phyloP scores from a whole-genome alignment of 495 filamentous ascomycete genomes.

The Parathielavia appendiculata region DNA sequence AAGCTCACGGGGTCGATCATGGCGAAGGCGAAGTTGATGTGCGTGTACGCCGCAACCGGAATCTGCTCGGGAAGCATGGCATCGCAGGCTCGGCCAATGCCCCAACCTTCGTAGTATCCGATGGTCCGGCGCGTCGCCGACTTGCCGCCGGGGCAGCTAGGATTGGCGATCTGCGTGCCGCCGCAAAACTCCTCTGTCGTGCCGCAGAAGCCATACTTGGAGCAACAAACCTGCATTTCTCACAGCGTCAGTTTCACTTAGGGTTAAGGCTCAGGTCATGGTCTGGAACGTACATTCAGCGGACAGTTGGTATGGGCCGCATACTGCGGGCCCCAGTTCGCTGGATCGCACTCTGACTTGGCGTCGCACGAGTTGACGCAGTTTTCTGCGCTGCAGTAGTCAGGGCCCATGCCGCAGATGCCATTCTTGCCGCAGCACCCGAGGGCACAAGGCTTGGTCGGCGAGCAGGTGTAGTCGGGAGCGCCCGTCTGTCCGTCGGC shows the following conservation, averaged over 20 bases:
- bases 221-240: constrained; percentile 28
- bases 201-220: constrained; percentile 28
- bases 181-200: constrained; percentile 24
- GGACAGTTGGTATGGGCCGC: neutral
- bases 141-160: constrained; percentile 8
- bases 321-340: constrained; percentile 18
- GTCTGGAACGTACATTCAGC: neutral
- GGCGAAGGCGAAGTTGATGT: constrained; percentile 32
- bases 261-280: too few relatives aligned
- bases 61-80: constrained; percentile 13
- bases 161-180: neutral
- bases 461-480: constrained; percentile 14
- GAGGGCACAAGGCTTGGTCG: constrained; percentile 14
- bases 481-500: neutral
- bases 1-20: constrained; percentile 18
- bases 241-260: constrained; percentile 5
- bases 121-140: constrained; percentile 1
- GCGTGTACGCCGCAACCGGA: constrained; percentile 13
- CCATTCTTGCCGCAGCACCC: constrained; percentile 19
- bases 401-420: constrained; percentile 18
- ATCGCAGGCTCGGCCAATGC: neutral
- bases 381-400: constrained; percentile 19
- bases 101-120: constrained; percentile 22
- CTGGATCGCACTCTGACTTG: constrained; percentile 25
- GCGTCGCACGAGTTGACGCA: constrained; percentile 17